Base-by-base conservation (phyloP, 495 filamentous ascomycete genomes). In the Xylaria longipes region DNA sequence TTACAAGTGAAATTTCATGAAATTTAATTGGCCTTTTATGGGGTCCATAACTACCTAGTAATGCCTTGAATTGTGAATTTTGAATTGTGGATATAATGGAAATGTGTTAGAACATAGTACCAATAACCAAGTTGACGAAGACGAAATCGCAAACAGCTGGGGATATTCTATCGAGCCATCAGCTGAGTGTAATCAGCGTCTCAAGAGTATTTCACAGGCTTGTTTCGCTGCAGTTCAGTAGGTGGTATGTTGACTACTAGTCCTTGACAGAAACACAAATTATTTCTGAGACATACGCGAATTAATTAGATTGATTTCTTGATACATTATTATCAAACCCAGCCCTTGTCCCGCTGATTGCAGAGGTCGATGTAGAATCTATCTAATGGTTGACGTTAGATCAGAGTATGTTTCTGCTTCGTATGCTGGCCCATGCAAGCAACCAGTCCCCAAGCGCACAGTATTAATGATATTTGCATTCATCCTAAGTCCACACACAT, bases 1-100 rank as follows among this genome's bases (percentile, higher is more conserved):
- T 9, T 33, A 50, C 37, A 37, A 0, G 58, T 43, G 33, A 70
- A 70, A 70, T 17, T 52, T 20, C 25, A 65, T 45, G 43, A 69
- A 37, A 2, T 20, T 20, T 43, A 11, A 33, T 31, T 22, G 1
- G 6, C 11, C 4, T 12, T 43, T 33, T 5, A 8, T 15, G 25
- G 29, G 1, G 41, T 0, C 33, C 5, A 5, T 64, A 0, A 5
- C 20, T 45, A n/a, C n/a, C n/a, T n/a, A n/a, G n/a, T 50, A 20
- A 22, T 65, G 11, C 27, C 7, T 25, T 22, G 5, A 31, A n/a
- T 43, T 20, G 8, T 6, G 25, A 46, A n/a, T 43, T 20, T 1
- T 6, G 25, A 46, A 50, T 37, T 50, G 2, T 50, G 11, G 7
- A 27, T 54, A 54, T 50, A 14, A 0, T 0, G 14, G 5, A 15